phyloP scores from a whole-genome alignment of 1,284 basidiomycete genomes.

The Flammula alnicola region DNA sequence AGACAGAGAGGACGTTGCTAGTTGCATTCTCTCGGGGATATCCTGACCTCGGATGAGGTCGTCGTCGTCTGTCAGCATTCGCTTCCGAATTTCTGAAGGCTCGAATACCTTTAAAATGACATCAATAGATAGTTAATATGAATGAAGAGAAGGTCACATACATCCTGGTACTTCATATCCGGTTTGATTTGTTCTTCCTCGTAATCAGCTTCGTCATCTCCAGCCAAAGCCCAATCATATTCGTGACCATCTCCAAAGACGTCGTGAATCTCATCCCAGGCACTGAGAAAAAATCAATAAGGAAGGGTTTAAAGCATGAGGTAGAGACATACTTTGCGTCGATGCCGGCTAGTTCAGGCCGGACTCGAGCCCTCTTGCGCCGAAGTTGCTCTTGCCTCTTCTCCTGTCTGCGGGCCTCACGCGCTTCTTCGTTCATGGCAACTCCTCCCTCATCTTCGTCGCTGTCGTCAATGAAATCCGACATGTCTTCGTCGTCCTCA shows the following conservation, averaged over 20 bases:
- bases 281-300: constrained; percentile 52
- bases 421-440: constrained; percentile 73
- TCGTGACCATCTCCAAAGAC: constrained; percentile 98
- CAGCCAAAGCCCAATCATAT: constrained; percentile 92
- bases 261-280: constrained; percentile 96
- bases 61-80: constrained; percentile 93
- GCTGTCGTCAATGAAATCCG: constrained; percentile 93
- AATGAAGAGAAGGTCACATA: constrained; percentile 44
- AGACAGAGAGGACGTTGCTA: constrained; percentile 86
- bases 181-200: constrained; percentile 67
- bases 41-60: constrained; percentile 91
- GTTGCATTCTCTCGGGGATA: constrained; percentile 96
- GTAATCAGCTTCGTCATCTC: constrained; percentile 69
- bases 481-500: constrained; percentile 75
- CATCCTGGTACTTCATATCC: constrained; percentile 90
- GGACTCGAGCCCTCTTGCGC: constrained; percentile 57
- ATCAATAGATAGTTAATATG: constrained; percentile 17
- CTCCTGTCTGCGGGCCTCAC: constrained; percentile 74
- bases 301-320: constrained; percentile 12
- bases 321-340: constrained; percentile 76
- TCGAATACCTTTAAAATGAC: constrained; percentile 85
- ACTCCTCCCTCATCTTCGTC: constrained; percentile 79
- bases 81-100: constrained; percentile 92
- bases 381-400: constrained; percentile 50
- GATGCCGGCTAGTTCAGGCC: constrained; percentile 84